Percentiles rank a stretch among this genome's conserved stretches.
phyloP scores from a whole-genome alignment of 164 flowering plant species.

The Chloranthus sessilifolius region DNA sequence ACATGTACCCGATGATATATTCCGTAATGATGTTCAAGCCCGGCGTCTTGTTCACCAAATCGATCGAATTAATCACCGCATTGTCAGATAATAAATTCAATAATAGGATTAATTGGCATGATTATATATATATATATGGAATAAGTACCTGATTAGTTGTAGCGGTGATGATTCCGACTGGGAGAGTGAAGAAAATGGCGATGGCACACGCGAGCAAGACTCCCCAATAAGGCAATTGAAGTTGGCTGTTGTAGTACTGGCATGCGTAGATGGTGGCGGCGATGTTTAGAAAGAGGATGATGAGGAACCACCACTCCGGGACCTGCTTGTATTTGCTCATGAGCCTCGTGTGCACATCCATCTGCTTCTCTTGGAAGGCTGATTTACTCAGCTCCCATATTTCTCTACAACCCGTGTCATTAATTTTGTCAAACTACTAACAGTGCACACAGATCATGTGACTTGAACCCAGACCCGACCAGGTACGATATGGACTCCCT shows the following conservation, averaged over 20 bases:
- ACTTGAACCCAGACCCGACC: no score
- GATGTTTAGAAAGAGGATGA: constrained; percentile 54
- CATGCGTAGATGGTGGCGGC: constrained; percentile 57
- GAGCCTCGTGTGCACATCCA: constrained; percentile 70
- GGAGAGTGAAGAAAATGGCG: constrained; percentile 80
- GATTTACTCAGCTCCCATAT: constrained; percentile 65
- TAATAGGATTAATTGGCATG: no score
- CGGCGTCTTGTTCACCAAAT: constrained; percentile 36
- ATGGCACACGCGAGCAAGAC: constrained; percentile 66
- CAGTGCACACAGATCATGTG: no score
- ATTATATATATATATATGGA: no score
- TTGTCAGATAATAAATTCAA: no score
- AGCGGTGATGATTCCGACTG: constrained; percentile 85
- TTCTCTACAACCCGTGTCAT: constrained; percentile 51
- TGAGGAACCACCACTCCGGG: constrained; percentile 79
- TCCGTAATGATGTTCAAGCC: constrained; percentile 76
- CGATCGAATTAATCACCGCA: no score
- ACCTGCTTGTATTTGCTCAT: constrained; percentile 72
- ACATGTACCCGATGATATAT: constrained; percentile 72
- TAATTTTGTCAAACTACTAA: no score
- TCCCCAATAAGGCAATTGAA: constrained; percentile 94
- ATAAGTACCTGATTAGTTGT: constrained; percentile 70
- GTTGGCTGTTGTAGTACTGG: constrained; percentile 60
- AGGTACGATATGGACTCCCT: no score
- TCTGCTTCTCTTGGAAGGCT: constrained; percentile 48